Percentiles rank a stretch among this genome's conserved stretches.
These are phyloP conservation scores for Cucurbita moschata DNA, from an alignment of 306 rosid species.

Conservation along the genomic window DNA sequence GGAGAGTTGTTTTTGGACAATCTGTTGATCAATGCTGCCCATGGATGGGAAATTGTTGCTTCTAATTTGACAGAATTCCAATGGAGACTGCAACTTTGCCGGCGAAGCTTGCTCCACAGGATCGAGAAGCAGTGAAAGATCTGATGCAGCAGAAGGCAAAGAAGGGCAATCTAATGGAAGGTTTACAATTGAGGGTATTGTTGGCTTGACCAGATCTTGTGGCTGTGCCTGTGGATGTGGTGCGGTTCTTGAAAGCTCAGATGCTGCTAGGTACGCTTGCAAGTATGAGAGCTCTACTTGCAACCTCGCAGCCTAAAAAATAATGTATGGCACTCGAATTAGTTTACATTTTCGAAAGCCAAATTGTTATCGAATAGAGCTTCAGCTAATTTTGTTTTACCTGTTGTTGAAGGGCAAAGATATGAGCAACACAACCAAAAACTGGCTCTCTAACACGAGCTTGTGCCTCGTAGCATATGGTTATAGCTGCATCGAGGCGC, in stretches of 20 bases:
- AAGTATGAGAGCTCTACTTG: conserved; percentile 71
- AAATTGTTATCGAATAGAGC: no score
- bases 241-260: conserved; percentile 30
- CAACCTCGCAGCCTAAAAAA: conserved; percentile 45
- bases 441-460: conserved; percentile 3
- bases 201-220: conserved; percentile 30
- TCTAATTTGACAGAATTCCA: not conserved
- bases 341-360: no score
- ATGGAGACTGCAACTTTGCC: not conserved
- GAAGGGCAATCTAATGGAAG: conserved; percentile 21
- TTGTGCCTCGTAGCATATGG: conserved; percentile 1
- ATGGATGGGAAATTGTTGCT: conserved; percentile 1
- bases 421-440: conserved; percentile 3
- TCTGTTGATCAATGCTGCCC: not conserved
- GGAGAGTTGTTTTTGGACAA: not conserved
- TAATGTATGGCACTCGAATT: not conserved
- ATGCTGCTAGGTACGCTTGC: conserved; percentile 59
- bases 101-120: not conserved
- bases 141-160: not conserved
- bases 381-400: not conserved
- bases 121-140: not conserved
- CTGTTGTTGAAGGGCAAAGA: conserved; percentile 3
- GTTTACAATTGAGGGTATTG: conserved; percentile 20
- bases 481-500: not conserved
- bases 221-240: conserved; percentile 5